Evolutionary conservation across 75 land plant genomes (phyloP).

Genomic region (Cunninghamia lanceolata): DNA sequence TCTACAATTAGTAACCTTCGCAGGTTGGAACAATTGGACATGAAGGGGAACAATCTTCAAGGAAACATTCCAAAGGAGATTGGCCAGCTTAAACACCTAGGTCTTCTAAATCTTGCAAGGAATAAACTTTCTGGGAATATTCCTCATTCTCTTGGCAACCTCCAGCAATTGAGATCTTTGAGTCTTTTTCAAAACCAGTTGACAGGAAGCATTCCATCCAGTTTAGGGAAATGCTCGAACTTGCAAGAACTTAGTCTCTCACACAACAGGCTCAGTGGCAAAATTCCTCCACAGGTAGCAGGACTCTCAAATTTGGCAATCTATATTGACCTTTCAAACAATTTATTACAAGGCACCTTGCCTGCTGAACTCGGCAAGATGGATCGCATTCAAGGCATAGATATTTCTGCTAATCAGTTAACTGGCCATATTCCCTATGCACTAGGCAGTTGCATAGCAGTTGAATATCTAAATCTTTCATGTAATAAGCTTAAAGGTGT

Average conservation of each 20-base stretch:
- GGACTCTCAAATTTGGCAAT: background rate
- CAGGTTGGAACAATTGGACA: background rate
- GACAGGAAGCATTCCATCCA: background rate
- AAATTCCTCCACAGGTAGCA: background rate
- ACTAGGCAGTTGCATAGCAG: slow-evolving; percentile 18
- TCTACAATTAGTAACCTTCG: background rate
- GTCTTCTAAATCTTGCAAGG: background rate
- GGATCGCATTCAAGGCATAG: slow-evolving; percentile 12
- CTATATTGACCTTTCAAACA: slow-evolving; percentile 16
- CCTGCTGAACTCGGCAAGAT: slow-evolving; percentile 14
- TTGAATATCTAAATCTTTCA: slow-evolving; percentile 22
- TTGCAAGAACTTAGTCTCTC: background rate
- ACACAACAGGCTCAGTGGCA: background rate
- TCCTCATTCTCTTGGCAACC: background rate
- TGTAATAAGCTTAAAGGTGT: too few relatives aligned
- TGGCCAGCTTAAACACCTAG: background rate
- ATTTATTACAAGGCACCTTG: slow-evolving; percentile 11
- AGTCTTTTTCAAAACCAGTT: background rate
- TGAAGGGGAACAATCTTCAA: background rate
- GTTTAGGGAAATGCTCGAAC: background rate
- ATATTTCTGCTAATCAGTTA: slow-evolving; percentile 32
- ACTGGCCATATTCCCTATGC: slow-evolving; percentile 26
- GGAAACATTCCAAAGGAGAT: background rate
- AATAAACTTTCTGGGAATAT: background rate
- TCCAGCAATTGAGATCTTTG: background rate